Evolutionary conservation across 768 basidiomycete species (phyloP).

Genomic region (Sarcodon aspratus): DNA sequence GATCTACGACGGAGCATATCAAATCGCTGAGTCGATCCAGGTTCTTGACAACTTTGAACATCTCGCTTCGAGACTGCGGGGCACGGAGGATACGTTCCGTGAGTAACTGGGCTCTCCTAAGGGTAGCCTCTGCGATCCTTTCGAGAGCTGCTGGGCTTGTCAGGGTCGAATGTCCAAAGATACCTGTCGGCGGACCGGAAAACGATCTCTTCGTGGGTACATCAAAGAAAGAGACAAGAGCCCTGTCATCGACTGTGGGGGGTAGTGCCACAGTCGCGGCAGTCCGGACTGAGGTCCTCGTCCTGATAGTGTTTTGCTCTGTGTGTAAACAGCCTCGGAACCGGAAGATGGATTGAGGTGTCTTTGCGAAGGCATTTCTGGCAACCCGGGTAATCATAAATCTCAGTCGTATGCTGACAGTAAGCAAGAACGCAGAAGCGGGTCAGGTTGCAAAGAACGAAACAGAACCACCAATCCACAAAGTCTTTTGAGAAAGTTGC

Average conservation of each 20-base stretch:
- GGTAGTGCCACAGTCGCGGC: conserved; percentile 37
- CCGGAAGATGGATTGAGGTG: conserved; percentile 21
- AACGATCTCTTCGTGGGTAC: conserved; percentile 34
- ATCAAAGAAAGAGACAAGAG: conserved; percentile 65
- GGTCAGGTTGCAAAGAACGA: too few species aligned
- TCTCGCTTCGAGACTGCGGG: conserved; percentile 58
- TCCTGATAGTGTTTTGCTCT: conserved; percentile 10
- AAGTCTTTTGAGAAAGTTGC: too few species aligned
- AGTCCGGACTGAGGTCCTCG: conserved; percentile 5
- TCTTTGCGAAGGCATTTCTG: conserved; percentile 29
- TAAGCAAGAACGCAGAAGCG: not conserved
- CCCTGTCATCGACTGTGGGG: conserved; percentile 52
- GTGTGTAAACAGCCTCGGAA: conserved; percentile 33
- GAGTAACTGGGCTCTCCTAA: conserved; percentile 68
- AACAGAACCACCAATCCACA: too few species aligned
- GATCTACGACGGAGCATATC: conserved; percentile 92
- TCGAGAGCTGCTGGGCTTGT: conserved; percentile 58
- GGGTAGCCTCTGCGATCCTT: conserved; percentile 66
- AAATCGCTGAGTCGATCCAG: conserved; percentile 93
- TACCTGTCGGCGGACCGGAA: conserved; percentile 51
- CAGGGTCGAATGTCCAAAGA: conserved; percentile 75
- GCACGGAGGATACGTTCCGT: conserved; percentile 77
- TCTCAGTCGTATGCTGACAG: not conserved
- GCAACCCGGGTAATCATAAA: conserved; percentile 26
- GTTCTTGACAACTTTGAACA: conserved; percentile 87